Conservation (phyloP, 2,329 filamentous ascomycete species). For the Xylariaceae sp. region DNA sequence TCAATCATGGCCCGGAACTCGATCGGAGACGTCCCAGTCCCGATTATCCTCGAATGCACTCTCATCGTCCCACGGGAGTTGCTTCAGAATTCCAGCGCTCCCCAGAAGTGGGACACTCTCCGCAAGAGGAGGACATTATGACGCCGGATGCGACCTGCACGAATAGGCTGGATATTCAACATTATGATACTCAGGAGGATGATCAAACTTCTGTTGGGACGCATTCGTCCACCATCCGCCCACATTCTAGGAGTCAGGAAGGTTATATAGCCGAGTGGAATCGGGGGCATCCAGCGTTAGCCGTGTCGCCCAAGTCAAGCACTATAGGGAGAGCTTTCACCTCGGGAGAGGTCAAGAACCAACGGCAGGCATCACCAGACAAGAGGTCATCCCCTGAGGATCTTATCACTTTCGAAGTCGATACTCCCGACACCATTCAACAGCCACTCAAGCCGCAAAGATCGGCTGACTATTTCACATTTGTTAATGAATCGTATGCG, state of each 20-base stretch:
- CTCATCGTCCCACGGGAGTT: constrained; percentile 2
- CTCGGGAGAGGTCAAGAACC: constrained; percentile 5
- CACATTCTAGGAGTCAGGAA: constrained; percentile 15
- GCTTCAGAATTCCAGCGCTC: too few relatives aligned
- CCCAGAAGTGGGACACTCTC: too few relatives aligned
- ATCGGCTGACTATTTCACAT: constrained; percentile 26
- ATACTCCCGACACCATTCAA: constrained; percentile 6
- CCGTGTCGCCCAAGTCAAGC: constrained; percentile 10
- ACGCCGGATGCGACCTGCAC: too few relatives aligned
- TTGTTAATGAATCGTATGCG: constrained; percentile 26
- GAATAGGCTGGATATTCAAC: too few relatives aligned
- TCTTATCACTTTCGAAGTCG: constrained; percentile 13
- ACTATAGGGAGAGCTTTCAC: constrained; percentile 11
- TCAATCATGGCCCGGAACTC: constrained; percentile 2
- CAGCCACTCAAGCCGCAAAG: constrained; percentile 14
- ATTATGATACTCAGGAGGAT: constrained; percentile 12
- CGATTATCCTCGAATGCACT: constrained; percentile 9
- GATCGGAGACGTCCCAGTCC: constrained; percentile 5
- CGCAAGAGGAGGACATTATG: too few relatives aligned
- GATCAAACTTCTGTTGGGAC: constrained; percentile 20
- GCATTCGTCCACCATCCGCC: constrained; percentile 21
- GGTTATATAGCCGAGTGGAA: constrained; percentile 6
- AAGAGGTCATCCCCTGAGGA: constrained; percentile 8
- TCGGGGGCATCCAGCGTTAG: constrained; percentile 7
- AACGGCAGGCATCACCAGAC: not conserved